phyloP scores from a whole-genome alignment of 2,329 filamentous ascomycete genomes.

The Alternaria sp. region DNA sequence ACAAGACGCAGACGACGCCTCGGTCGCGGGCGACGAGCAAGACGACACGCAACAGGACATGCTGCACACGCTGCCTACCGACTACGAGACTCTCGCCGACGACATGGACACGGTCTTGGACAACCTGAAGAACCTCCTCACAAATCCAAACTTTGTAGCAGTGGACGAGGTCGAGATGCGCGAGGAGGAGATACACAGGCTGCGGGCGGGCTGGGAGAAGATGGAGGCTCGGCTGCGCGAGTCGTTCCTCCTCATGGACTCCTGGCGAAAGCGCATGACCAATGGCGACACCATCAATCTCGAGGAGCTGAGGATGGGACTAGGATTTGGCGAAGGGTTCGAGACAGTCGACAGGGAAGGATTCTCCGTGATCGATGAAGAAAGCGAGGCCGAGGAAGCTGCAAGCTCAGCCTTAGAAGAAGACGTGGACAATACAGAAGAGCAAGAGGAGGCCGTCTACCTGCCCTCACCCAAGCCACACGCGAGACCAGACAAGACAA shows the following conservation, averaged over 20 bases:
- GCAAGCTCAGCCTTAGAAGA: constrained; percentile 42
- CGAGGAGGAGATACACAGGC: constrained; percentile 84
- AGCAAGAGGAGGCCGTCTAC: constrained; percentile 12
- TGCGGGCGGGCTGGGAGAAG: constrained; percentile 87
- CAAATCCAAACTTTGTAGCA: constrained; percentile 94
- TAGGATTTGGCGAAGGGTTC: constrained; percentile 61
- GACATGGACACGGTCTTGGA: constrained; percentile 81
- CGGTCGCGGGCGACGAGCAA: constrained; percentile 38
- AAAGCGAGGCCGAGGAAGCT: constrained; percentile 29
- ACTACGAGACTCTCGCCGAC: constrained; percentile 71
- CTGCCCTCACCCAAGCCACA: constrained; percentile 34
- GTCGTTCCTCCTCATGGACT: constrained; percentile 87
- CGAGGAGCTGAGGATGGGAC: constrained; percentile 66
- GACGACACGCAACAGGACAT: constrained; percentile 43
- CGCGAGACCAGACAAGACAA: constrained; percentile 23
- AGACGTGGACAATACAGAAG: constrained; percentile 30
- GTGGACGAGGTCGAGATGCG: constrained; percentile 93
- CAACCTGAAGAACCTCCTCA: constrained; percentile 82
- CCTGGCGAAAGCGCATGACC: constrained; percentile 85
- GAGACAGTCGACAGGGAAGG: constrained; percentile 39
- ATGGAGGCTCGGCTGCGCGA: constrained; percentile 94
- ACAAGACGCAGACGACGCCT: constrained; percentile 34
- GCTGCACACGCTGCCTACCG: constrained; percentile 59
- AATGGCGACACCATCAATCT: constrained; percentile 71
- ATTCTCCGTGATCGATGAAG: constrained; percentile 34